These are phyloP conservation scores for Clavulina sp. DNA, from an alignment of 768 basidiomycete genomes.

Conservation along the genomic window DNA sequence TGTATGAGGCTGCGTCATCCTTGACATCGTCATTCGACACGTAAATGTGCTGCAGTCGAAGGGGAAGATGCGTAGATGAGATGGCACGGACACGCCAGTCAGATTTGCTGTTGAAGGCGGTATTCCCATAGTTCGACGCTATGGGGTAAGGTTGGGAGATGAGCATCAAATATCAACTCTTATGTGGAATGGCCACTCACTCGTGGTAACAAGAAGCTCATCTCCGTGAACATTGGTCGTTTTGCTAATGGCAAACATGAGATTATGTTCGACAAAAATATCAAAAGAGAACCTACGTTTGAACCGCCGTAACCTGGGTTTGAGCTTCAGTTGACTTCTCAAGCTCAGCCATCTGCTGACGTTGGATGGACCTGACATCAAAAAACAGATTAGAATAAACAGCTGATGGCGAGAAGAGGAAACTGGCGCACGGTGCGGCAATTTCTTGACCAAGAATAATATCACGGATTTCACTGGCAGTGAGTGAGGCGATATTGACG, in stretches of 20 bases:
- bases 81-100: slow-evolving; percentile 99
- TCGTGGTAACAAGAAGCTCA: slow-evolving; percentile 86
- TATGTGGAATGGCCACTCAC: slow-evolving; percentile 25
- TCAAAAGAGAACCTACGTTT: slow-evolving; percentile 38
- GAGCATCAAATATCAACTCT: not conserved
- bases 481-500: slow-evolving; percentile 95
- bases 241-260: slow-evolving; percentile 29
- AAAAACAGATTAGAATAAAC: not conserved
- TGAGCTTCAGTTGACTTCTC: slow-evolving; percentile 94
- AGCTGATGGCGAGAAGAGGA: not conserved
- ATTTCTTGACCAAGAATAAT: slow-evolving; percentile 99
- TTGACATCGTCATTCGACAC: slow-evolving; percentile 99
- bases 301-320: slow-evolving; percentile 85
- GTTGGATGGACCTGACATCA: slow-evolving; percentile 31
- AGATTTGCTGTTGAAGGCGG: slow-evolving; percentile 97
- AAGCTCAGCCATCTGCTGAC: slow-evolving; percentile 98
- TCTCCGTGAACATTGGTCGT: slow-evolving; percentile 97
- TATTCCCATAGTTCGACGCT: slow-evolving; percentile 95
- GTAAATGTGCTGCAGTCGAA: slow-evolving; percentile 95
- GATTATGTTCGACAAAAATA: not conserved
- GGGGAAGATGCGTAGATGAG: slow-evolving; percentile 85
- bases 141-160: not conserved
- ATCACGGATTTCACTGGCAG: slow-evolving; percentile 91
- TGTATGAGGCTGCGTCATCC: slow-evolving; percentile 87
- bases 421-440: slow-evolving; percentile 61